Evolutionary conservation across 306 rosid species (phyloP).

Genomic region (Corylus avellana): DNA sequence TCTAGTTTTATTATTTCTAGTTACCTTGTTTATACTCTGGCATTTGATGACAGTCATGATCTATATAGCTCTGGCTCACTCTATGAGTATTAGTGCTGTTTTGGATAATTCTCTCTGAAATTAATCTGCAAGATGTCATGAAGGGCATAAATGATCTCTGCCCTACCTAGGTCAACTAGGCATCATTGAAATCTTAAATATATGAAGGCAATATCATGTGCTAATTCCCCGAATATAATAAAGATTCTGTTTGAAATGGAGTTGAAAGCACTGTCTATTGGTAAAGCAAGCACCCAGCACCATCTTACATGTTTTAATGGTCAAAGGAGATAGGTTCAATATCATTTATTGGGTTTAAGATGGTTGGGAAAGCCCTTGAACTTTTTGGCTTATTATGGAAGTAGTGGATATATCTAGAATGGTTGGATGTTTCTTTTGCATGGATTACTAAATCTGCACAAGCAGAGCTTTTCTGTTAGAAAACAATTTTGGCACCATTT

Average conservation of each 20-base stretch:
- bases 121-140: neutral
- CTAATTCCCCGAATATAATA: neutral
- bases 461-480: neutral
- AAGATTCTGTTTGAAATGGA: neutral
- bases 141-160: neutral
- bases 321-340: neutral
- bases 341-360: neutral
- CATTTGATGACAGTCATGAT: neutral
- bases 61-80: neutral
- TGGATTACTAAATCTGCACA: neutral
- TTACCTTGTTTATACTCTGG: neutral
- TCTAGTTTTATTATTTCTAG: slow-evolving; percentile 1
- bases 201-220: neutral
- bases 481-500: neutral
- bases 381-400: neutral
- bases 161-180: neutral
- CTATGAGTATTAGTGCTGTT: neutral
- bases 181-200: neutral
- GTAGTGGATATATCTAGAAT: neutral
- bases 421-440: neutral
- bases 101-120: neutral
- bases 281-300: neutral
- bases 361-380: neutral
- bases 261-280: neutral
- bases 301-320: neutral